These are phyloP conservation scores for Venturia pyrina DNA, from an alignment of 2,329 filamentous ascomycete species.

Conservation along the genomic window DNA sequence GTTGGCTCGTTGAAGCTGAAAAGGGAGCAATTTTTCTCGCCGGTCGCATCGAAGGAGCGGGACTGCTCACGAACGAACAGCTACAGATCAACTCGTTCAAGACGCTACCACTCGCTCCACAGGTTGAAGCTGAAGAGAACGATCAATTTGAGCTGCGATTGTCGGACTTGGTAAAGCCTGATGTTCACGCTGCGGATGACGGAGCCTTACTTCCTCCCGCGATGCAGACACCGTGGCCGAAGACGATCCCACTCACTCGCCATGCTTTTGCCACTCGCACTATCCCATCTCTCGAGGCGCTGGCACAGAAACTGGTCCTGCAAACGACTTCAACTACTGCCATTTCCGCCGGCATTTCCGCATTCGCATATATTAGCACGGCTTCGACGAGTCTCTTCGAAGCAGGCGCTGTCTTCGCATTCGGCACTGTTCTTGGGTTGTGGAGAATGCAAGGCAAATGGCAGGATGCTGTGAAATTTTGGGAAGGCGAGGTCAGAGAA, in stretches of 20 bases:
- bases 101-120: neutral
- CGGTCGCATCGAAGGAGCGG: constrained; percentile 61
- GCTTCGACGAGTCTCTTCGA: constrained; percentile 41
- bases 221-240: constrained; percentile 6
- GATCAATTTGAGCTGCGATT: neutral
- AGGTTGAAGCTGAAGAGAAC: neutral
- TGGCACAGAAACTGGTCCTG: constrained; percentile 46
- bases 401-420: constrained; percentile 47
- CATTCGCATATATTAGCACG: constrained; percentile 43
- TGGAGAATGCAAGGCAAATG: constrained; percentile 49
- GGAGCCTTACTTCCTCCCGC: neutral
- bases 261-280: constrained; percentile 32
- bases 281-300: constrained; percentile 34
- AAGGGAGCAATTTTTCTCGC: constrained; percentile 73
- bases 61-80: constrained; percentile 28
- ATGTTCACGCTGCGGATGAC: constrained; percentile 1
- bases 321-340: constrained; percentile 66
- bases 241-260: constrained; percentile 62
- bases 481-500: constrained; percentile 45
- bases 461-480: constrained; percentile 42
- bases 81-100: constrained; percentile 2
- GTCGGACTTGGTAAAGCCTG: neutral
- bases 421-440: constrained; percentile 48
- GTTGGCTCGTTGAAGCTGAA: constrained; percentile 71
- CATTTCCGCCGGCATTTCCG: constrained; percentile 41